Percentiles rank a stretch among this genome's conserved stretches.
These are phyloP conservation scores for Fusarium nurragi DNA, from an alignment of 2,329 filamentous ascomycete species.

Conservation along the genomic window DNA sequence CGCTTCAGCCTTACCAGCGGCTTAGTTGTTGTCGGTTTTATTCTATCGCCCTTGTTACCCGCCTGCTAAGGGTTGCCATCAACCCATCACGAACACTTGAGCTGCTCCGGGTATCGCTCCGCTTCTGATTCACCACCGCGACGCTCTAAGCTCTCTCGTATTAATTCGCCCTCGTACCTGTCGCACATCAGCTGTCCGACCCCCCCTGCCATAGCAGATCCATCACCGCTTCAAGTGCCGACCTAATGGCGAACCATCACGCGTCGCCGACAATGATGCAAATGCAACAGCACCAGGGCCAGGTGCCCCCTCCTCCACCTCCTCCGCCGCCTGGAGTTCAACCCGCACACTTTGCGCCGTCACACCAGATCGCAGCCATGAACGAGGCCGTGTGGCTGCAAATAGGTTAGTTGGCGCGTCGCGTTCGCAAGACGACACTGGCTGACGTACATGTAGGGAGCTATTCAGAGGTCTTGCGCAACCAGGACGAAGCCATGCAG, in stretches of 20 bases:
- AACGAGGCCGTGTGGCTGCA: slow-evolving; percentile 94
- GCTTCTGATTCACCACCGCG: slow-evolving; percentile 31
- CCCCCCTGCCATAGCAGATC: slow-evolving; percentile 29
- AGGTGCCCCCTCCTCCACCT: slow-evolving; percentile 64
- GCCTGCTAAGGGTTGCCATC: slow-evolving; percentile 17
- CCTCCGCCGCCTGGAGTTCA: slow-evolving; percentile 56
- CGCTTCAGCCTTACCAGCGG: slow-evolving; percentile 16
- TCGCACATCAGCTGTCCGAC: slow-evolving; percentile 23
- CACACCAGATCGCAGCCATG: slow-evolving; percentile 78
- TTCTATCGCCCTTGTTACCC: slow-evolving; percentile 16
- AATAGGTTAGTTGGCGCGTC: slow-evolving; percentile 72
- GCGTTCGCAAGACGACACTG: slow-evolving; percentile 25
- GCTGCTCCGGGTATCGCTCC: slow-evolving; percentile 1
- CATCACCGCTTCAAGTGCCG: slow-evolving; percentile 23
- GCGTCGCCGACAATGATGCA: slow-evolving; percentile 83
- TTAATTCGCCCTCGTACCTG: slow-evolving; percentile 23
- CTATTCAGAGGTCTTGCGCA: slow-evolving; percentile 86
- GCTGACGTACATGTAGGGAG: slow-evolving; percentile 67
- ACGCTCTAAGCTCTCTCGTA: not conserved
- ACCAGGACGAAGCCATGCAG: slow-evolving; percentile 86
- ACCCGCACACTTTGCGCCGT: slow-evolving; percentile 68
- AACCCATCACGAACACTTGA: slow-evolving; percentile 28
- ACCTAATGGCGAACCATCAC: slow-evolving; percentile 78
- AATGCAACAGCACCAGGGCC: slow-evolving; percentile 69
- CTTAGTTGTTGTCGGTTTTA: slow-evolving; percentile 24